phyloP scores from a whole-genome alignment of 352 stramenopile genomes.

The Phytopythium chamaehyphon region DNA sequence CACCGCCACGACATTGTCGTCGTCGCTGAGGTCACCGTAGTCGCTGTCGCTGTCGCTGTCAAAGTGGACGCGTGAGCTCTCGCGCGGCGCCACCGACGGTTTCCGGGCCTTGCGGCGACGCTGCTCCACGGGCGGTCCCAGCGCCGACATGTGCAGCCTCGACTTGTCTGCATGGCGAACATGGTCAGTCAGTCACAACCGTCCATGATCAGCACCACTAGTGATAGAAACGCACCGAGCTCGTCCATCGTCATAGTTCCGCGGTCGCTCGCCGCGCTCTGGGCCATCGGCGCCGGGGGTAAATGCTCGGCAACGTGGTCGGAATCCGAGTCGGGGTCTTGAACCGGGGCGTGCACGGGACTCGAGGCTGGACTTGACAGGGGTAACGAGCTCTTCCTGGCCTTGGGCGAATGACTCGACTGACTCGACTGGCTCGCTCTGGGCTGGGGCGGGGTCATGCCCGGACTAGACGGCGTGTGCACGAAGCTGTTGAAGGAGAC shows the following conservation, averaged over 20 bases:
- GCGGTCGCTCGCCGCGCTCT: not conserved
- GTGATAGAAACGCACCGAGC: constrained; percentile 20
- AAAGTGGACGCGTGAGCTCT: constrained; percentile 35
- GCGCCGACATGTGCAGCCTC: constrained; percentile 17
- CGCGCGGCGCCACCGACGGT: constrained; percentile 18
- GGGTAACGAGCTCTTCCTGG: not conserved
- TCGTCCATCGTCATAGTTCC: constrained; percentile 30
- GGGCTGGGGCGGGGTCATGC: not conserved
- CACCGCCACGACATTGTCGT: not conserved
- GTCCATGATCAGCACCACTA: too few relatives aligned
- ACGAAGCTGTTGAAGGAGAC: constrained; percentile 14
- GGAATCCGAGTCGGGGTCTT: constrained; percentile 6
- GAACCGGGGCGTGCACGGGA: not conserved
- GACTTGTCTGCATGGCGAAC: constrained; percentile 17
- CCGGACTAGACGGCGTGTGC: constrained; percentile 1
- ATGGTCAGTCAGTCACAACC: not conserved
- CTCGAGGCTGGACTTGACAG: not conserved
- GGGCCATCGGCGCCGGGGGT: not conserved
- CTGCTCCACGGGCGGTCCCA: constrained; percentile 20
- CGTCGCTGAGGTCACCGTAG: constrained; percentile 5
- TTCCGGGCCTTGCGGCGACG: constrained; percentile 14
- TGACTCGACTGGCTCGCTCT: not conserved
- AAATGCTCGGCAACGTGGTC: not conserved
- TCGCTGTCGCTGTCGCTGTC: constrained; percentile 10
- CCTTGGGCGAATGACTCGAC: too few relatives aligned